Evolutionary conservation across 768 basidiomycete genomes (phyloP).

Genomic region (Lactarius psammicola): DNA sequence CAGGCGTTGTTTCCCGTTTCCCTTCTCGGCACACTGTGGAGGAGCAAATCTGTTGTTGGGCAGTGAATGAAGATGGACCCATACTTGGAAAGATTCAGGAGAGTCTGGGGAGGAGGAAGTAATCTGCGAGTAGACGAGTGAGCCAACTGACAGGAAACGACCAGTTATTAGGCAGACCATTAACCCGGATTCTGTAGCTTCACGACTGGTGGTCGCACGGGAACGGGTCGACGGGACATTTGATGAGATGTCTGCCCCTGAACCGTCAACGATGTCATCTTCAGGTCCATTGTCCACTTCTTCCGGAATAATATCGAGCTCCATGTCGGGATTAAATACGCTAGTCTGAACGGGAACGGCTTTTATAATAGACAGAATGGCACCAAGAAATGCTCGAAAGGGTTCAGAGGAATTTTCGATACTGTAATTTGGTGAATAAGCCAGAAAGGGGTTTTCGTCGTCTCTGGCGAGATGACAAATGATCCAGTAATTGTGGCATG

Average conservation of each 20-base stretch:
- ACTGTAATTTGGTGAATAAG: background rate
- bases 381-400: background rate
- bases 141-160: background rate
- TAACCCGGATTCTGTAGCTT: background rate
- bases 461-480: background rate
- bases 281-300: background rate
- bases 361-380: background rate
- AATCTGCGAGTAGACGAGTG: background rate
- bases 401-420: background rate
- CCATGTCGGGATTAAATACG: background rate
- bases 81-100: constrained; percentile 4
- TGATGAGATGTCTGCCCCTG: background rate
- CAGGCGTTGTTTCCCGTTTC: background rate
- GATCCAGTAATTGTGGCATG: background rate
- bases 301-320: background rate
- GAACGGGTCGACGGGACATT: background rate
- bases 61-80: background rate
- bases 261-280: background rate
- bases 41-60: background rate
- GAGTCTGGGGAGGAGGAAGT: background rate
- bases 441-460: background rate
- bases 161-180: background rate
- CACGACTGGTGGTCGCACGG: background rate
- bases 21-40: background rate
- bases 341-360: background rate